Evolutionary conservation across 1,284 basidiomycete species (phyloP).

Genomic region (Puccinia horiana): DNA sequence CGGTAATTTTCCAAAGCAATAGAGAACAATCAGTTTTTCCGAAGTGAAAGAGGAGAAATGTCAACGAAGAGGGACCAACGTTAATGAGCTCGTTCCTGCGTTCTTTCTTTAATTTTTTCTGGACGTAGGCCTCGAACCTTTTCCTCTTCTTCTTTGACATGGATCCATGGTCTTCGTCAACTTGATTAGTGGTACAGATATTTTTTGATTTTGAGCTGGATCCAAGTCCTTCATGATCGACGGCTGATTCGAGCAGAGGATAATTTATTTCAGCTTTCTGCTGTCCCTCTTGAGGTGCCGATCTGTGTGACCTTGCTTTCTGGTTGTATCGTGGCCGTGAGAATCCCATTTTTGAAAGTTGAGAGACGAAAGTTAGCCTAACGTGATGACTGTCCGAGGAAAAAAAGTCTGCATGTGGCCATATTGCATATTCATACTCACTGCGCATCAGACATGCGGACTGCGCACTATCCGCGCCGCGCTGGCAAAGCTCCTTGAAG

Average conservation of each 20-base stretch:
- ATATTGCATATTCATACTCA: neutral
- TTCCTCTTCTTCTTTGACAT: conserved; percentile 77
- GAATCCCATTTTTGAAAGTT: conserved; percentile 28
- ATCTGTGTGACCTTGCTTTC: conserved; percentile 45
- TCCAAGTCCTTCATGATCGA: conserved; percentile 11
- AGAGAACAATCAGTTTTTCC: neutral
- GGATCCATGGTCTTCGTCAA: neutral
- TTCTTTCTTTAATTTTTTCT: conserved; percentile 49
- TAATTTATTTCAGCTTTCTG: neutral
- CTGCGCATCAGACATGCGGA: too few species aligned
- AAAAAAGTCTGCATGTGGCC: too few species aligned
- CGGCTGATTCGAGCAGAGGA: neutral
- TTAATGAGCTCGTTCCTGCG: conserved; percentile 33
- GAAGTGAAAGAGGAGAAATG: neutral
- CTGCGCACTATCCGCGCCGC: too few species aligned
- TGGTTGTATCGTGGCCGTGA: conserved; percentile 48
- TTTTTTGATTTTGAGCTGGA: neutral
- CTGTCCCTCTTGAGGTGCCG: neutral
- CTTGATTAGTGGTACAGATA: neutral
- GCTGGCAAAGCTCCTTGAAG: too few species aligned
- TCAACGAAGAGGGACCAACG: neutral
- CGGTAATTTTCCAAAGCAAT: neutral
- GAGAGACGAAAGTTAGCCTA: neutral
- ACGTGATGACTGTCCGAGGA: too few species aligned
- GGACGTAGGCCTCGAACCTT: conserved; percentile 79